Base-by-base conservation (phyloP, 345 rosid species). In the Geranium brycei region DNA sequence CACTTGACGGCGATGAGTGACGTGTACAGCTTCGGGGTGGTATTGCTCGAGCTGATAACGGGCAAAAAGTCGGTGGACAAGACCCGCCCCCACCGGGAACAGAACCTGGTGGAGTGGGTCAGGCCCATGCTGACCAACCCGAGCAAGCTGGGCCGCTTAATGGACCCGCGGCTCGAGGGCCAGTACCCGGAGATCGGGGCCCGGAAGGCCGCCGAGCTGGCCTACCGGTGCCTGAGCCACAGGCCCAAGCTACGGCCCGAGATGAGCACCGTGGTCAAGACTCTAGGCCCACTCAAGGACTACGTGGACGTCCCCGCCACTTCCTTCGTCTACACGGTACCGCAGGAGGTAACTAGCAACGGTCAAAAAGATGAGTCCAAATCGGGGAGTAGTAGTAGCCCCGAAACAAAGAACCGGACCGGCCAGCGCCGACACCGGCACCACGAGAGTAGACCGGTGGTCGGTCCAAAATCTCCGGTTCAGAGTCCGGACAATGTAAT, bases 131-230 rank as follows among this genome's bases (percentile, higher is more conserved):
- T 91, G 61, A 81, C 78, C 2, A 89, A 85, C 68, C 67, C 85
- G 11, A 76, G 91, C 41, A 91, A 84, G 62, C 79, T 91, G 0
- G 6, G 76, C 28, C 73, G 98, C 51, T 75, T 89, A 73, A 85
- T 91, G 88, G 98, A 91, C 67, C 92, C 91, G 0, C 81, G 96
- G 68, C 86, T 91, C 6, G 98, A 91, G 72, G 95, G 92, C 8
- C 95, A 80, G 63, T 91, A 87, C 81, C 87, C 98, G 0, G 98
- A 91, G 71, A 65, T 77, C 0, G 98, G 95, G 1, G 91, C 89
- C 1, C 69, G 72, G 58, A 87, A 87, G 68, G 98, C 90, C 30
- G 96, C 96, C 7, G 80, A 83, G 57, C 66, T 91, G 76, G 96
- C 98, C 0, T 85, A 89, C 67, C 83, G 57, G 64, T 91, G 96